phyloP scores from a whole-genome alignment of 192 early-diverging fungal species.

The Mortierella alpina region DNA sequence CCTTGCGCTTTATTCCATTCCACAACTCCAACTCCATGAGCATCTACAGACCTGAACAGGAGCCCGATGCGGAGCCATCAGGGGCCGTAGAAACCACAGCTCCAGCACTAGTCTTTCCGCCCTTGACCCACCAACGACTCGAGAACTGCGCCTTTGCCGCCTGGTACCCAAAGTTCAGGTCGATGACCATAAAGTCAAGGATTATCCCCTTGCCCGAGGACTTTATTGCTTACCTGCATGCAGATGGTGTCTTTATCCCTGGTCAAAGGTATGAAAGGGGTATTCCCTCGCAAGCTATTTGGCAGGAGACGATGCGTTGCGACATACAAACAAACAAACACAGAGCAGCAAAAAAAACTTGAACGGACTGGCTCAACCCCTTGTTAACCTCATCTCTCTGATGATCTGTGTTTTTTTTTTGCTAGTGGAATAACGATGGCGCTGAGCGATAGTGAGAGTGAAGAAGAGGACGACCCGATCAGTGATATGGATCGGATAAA shows the following conservation, averaged over 20 bases:
- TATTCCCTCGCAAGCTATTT: not conserved
- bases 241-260: conserved; percentile 90
- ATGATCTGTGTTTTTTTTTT: conserved; percentile 2
- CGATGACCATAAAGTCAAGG: conserved; percentile 75
- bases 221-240: conserved; percentile 87
- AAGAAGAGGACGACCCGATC: conserved; percentile 8
- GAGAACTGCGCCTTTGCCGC: conserved; percentile 76
- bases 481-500: conserved; percentile 37
- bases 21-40: conserved; percentile 8
- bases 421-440: conserved; percentile 36
- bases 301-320: not conserved
- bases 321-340: too few species aligned
- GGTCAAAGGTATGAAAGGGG: conserved; percentile 61
- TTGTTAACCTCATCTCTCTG: not conserved
- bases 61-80: conserved; percentile 11
- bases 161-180: conserved; percentile 82
- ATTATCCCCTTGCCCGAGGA: conserved; percentile 79
- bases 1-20: not conserved
- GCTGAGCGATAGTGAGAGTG: conserved; percentile 38
- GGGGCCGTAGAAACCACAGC: conserved; percentile 2
- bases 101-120: conserved; percentile 57
- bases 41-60: conserved; percentile 34
- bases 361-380: too few species aligned
- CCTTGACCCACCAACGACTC: conserved; percentile 71
- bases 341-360: too few species aligned